phyloP scores from a whole-genome alignment of 2,329 filamentous ascomycete genomes.

The Huntiella moniliformis region DNA sequence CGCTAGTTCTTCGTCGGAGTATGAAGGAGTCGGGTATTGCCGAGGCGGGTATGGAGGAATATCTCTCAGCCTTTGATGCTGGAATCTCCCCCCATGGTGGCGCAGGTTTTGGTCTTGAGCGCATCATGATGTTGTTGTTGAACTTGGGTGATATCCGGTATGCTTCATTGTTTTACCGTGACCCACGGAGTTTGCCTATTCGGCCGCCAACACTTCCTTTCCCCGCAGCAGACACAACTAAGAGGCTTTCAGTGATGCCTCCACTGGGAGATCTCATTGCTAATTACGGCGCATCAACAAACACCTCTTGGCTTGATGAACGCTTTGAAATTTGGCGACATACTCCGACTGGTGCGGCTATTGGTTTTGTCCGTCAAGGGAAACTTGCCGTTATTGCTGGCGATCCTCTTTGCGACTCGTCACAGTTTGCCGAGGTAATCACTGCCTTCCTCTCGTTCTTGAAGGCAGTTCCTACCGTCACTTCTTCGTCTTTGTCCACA shows the following conservation, averaged over 20 bases:
- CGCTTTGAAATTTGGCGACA: slow-evolving; percentile 81
- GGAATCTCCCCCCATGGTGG: slow-evolving; percentile 79
- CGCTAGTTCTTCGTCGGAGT: slow-evolving; percentile 52
- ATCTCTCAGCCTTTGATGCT: slow-evolving; percentile 73
- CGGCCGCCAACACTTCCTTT: slow-evolving; percentile 53
- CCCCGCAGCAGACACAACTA: slow-evolving; percentile 63
- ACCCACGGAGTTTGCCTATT: slow-evolving; percentile 69
- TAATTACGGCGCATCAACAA: slow-evolving; percentile 87
- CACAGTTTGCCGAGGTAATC: slow-evolving; percentile 58
- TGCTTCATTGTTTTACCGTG: slow-evolving; percentile 70
- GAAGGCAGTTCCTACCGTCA: background rate
- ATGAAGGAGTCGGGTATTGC: slow-evolving; percentile 60
- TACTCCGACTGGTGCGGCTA: slow-evolving; percentile 55
- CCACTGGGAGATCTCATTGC: slow-evolving; percentile 74
- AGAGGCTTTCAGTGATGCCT: slow-evolving; percentile 35
- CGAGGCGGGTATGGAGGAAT: slow-evolving; percentile 73
- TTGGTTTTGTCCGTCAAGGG: slow-evolving; percentile 61
- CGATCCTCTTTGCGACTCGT: slow-evolving; percentile 65
- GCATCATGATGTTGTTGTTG: slow-evolving; percentile 69
- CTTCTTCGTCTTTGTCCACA: no score
- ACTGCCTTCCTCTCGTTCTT: slow-evolving; percentile 51
- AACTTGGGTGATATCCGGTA: slow-evolving; percentile 79
- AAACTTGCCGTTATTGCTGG: slow-evolving; percentile 73
- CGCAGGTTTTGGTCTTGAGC: slow-evolving; percentile 76
- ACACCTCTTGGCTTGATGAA: slow-evolving; percentile 84